phyloP scores from a whole-genome alignment of 2,329 filamentous ascomycete genomes.

The Anisogramma anomala region DNA sequence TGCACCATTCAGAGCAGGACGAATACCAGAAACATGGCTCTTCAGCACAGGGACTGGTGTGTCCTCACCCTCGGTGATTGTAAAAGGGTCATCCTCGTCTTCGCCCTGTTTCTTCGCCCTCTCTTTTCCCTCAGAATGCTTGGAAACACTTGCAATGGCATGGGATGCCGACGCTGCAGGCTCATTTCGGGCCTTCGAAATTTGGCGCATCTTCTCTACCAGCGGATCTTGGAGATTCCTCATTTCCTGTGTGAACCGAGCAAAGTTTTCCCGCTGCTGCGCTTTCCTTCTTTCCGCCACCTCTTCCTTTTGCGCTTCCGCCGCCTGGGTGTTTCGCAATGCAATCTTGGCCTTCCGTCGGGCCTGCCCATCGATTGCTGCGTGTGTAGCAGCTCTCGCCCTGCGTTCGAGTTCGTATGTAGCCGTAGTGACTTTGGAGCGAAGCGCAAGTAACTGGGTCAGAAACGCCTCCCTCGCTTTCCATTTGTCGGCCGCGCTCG shows the following conservation, averaged over 20 bases:
- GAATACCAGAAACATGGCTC: not conserved
- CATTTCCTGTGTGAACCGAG: not conserved
- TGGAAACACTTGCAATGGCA: not conserved
- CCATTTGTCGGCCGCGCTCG: not conserved
- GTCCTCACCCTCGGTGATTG: not conserved
- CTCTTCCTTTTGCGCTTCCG: not conserved
- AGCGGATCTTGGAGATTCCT: not conserved
- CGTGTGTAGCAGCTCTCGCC: no score
- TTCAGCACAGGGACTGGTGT: not conserved
- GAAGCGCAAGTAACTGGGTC: no score
- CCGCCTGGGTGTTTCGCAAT: not conserved
- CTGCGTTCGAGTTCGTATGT: no score
- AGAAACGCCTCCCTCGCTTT: not conserved
- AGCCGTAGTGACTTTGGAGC: no score
- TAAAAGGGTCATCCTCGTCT: not conserved
- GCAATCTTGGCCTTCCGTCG: not conserved
- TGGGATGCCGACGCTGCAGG: not conserved
- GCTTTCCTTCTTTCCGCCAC: not conserved
- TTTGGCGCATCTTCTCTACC: not conserved
- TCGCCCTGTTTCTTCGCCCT: not conserved
- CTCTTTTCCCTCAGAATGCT: not conserved
- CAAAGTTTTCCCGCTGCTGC: not conserved
- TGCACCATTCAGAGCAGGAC: no score
- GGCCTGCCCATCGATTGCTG: no score
- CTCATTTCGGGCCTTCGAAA: not conserved